Conservation (phyloP, 176 grass and related monocot genomes). For the Miscanthus lutarioriparius region DNA sequence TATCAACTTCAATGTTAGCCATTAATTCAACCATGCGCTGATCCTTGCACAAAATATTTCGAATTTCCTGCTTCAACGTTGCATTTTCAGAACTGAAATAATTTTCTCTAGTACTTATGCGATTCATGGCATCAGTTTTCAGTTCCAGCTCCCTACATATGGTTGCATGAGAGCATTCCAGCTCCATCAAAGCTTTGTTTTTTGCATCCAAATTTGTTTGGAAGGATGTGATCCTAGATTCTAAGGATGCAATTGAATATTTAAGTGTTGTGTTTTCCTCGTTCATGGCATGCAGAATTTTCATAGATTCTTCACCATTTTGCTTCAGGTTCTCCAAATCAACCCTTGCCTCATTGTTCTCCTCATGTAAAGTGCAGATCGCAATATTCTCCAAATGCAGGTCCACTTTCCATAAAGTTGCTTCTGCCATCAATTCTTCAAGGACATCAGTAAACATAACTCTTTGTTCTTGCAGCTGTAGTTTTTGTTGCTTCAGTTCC, state of each 20-base stretch:
- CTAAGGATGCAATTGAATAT: constrained; percentile 45
- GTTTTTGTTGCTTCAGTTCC: constrained; percentile 46
- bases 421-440: constrained; percentile 57
- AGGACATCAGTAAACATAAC: constrained; percentile 39
- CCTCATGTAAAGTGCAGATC: constrained; percentile 49
- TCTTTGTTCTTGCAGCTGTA: constrained; percentile 40
- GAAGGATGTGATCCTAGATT: constrained; percentile 44
- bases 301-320: constrained; percentile 33
- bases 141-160: constrained; percentile 47
- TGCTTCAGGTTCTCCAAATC: constrained; percentile 38
- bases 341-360: constrained; percentile 41
- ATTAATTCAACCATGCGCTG: constrained; percentile 36
- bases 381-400: constrained; percentile 42
- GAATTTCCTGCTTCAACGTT: constrained; percentile 52
- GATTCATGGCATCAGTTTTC: constrained; percentile 43
- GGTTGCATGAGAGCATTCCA: constrained; percentile 41
- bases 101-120: constrained; percentile 42
- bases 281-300: constrained; percentile 23
- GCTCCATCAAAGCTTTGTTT: constrained; percentile 39
- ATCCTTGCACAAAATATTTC: constrained; percentile 45
- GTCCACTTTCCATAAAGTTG: constrained; percentile 63
- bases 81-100: constrained; percentile 53
- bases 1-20: constrained; percentile 35
- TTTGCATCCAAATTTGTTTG: constrained; percentile 55
- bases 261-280: constrained; percentile 53